Percentiles rank a stretch among this genome's conserved stretches.
Conservation (phyloP, 2,329 filamentous ascomycete genomes). For the Diaporthe sp. region DNA sequence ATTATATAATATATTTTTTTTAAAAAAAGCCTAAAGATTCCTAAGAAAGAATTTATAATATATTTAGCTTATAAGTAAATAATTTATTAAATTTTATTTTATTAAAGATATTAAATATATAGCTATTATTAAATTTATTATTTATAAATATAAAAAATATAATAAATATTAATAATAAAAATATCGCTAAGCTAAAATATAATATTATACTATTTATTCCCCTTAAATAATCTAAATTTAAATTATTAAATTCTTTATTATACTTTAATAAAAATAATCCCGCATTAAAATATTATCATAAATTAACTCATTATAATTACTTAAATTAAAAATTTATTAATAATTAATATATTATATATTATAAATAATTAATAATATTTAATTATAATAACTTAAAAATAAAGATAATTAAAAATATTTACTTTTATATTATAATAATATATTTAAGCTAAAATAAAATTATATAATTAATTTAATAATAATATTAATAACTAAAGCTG, state of each 20-base stretch:
- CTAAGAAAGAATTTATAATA: not conserved
- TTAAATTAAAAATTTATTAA: not conserved
- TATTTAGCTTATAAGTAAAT: not conserved
- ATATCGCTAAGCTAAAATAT: not conserved
- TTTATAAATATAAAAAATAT: not conserved
- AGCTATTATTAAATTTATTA: not conserved
- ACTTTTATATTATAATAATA: not conserved
- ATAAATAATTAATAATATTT: not conserved
- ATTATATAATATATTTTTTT: not conserved
- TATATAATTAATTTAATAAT: not conserved
- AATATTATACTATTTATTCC: not conserved
- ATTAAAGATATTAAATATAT: not conserved
- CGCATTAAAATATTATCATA: not conserved
- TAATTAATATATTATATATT: not conserved
- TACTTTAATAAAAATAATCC: not conserved
- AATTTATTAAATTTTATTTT: not conserved
- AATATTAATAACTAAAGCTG: not conserved
- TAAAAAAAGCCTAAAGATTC: not conserved
- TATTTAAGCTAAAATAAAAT: not conserved
- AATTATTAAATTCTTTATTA: not conserved
- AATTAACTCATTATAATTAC: not conserved
- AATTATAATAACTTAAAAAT: not conserved
- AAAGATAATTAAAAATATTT: not conserved
- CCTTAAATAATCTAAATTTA: not conserved
- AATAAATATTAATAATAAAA: not conserved